phyloP scores from a whole-genome alignment of 2,329 filamentous ascomycete genomes.

The Cercospora canescens region DNA sequence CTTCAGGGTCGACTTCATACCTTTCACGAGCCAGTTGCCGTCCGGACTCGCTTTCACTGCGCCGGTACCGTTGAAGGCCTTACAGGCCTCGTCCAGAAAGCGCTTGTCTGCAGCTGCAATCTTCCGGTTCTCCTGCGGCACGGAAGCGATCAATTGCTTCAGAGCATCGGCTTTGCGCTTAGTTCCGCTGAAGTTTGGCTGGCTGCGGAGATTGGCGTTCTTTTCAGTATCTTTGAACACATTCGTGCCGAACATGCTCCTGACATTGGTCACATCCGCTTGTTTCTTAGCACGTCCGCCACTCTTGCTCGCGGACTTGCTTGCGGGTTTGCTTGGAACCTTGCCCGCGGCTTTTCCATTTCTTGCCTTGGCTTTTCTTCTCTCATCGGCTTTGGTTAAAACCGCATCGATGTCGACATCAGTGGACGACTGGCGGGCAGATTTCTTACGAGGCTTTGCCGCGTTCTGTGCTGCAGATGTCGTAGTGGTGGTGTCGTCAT shows the following conservation, averaged over 20 bases:
- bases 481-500: neutral
- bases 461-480: neutral
- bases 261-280: constrained; percentile 11
- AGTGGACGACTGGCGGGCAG: neutral
- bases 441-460: neutral
- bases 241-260: constrained; percentile 22
- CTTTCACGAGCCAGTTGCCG: constrained; percentile 47
- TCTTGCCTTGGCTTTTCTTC: constrained; percentile 12
- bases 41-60: constrained; percentile 33
- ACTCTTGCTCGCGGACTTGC: neutral
- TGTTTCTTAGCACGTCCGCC: neutral
- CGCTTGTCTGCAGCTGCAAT: constrained; percentile 39
- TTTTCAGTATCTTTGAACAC: constrained; percentile 28
- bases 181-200: constrained; percentile 23
- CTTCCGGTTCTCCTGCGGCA: constrained; percentile 39
- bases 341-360: constrained; percentile 8
- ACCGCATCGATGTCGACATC: constrained; percentile 16
- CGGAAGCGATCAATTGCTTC: constrained; percentile 41
- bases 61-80: constrained; percentile 42
- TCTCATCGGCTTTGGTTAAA: constrained; percentile 12
- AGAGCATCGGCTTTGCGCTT: constrained; percentile 38
- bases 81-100: constrained; percentile 41
- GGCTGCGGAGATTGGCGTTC: constrained; percentile 18
- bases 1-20: constrained; percentile 50
- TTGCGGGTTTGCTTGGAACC: no score